phyloP scores from a whole-genome alignment of 768 basidiomycete species.

The Leccinellum rugosiceps region DNA sequence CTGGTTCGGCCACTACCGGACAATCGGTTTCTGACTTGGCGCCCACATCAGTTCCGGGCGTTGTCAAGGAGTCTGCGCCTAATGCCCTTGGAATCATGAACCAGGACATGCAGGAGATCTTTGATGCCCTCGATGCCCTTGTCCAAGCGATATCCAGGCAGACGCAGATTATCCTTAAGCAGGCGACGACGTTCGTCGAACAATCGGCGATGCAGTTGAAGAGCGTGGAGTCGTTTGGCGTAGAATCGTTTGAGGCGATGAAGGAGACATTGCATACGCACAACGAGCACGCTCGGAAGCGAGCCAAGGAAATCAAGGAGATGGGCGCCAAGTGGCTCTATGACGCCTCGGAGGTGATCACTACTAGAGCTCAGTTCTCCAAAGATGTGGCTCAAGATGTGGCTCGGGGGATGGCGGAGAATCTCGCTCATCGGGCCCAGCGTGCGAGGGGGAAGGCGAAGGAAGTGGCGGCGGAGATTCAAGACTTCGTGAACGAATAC shows the following conservation, averaged over 20 bases:
- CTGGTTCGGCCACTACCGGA: slow-evolving; percentile 16
- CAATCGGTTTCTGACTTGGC: slow-evolving; percentile 23
- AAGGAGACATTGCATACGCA: slow-evolving; percentile 44
- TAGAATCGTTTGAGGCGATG: slow-evolving; percentile 36
- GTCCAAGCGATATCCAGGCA: slow-evolving; percentile 49
- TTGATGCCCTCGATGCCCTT: slow-evolving; percentile 59
- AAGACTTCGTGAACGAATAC: slow-evolving; percentile 20
- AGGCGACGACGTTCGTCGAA: slow-evolving; percentile 41
- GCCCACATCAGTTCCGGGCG: slow-evolving; percentile 45
- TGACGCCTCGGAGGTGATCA: slow-evolving; percentile 41
- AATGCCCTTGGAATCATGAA: slow-evolving; percentile 43
- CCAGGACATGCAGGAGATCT: slow-evolving; percentile 53
- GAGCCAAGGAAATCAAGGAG: slow-evolving; percentile 51
- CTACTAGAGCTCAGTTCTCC: slow-evolving; percentile 40
- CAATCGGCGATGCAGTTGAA: slow-evolving; percentile 37
- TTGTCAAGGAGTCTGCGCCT: slow-evolving; percentile 46
- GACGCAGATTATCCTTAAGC: slow-evolving; percentile 22
- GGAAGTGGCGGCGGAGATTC: slow-evolving; percentile 37
- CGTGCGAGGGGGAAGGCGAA: slow-evolving; percentile 46
- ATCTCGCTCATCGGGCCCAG: slow-evolving; percentile 35
- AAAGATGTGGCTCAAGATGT: slow-evolving; percentile 41
- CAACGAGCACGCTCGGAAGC: slow-evolving; percentile 50
- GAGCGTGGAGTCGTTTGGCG: slow-evolving; percentile 34
- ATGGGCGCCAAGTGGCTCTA: slow-evolving; percentile 45
- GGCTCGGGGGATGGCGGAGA: slow-evolving; percentile 41